Conservation (phyloP, 306 rosid genomes). For the Nissolia schottii region DNA sequence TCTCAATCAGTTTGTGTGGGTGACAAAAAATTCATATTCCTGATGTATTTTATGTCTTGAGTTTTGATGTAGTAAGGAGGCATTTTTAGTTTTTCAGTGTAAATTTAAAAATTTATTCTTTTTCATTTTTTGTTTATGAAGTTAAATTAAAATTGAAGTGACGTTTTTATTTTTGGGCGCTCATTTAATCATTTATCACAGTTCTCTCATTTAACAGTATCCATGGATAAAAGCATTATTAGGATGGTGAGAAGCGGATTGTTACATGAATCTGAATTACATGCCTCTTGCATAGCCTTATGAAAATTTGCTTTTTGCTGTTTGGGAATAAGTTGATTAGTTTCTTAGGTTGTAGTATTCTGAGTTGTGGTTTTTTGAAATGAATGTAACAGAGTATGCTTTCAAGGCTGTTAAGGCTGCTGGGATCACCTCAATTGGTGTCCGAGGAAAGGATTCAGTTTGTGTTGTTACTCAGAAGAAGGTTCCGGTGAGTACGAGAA, state of each 20-base stretch:
- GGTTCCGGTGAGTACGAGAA: constrained; percentile 75
- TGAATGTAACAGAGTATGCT: constrained; percentile 75
- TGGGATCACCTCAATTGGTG: constrained; percentile 92
- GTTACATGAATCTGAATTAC: not conserved
- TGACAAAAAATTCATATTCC: not conserved
- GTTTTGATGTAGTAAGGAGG: too few species aligned
- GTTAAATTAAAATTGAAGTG: too few species aligned
- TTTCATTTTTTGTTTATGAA: too few species aligned
- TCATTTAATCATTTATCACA: too few species aligned
- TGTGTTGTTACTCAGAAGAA: constrained; percentile 99
- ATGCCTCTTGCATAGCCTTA: not conserved
- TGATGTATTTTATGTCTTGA: too few species aligned
- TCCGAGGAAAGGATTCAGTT: constrained; percentile 85
- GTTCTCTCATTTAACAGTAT: too few species aligned
- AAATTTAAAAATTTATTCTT: too few species aligned
- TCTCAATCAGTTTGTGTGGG: not conserved
- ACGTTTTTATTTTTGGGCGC: too few species aligned
- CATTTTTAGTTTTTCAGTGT: not conserved
- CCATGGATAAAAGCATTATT: not conserved
- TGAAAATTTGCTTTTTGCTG: not conserved
- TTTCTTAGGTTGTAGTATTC: constrained; percentile 19
- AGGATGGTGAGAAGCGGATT: not conserved
- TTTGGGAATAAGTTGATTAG: constrained; percentile 8
- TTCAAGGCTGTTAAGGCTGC: constrained; percentile 97
- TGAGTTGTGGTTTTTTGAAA: constrained; percentile 25